phyloP scores from a whole-genome alignment of 179 eudicot species.

The Beta macrorhiza region DNA sequence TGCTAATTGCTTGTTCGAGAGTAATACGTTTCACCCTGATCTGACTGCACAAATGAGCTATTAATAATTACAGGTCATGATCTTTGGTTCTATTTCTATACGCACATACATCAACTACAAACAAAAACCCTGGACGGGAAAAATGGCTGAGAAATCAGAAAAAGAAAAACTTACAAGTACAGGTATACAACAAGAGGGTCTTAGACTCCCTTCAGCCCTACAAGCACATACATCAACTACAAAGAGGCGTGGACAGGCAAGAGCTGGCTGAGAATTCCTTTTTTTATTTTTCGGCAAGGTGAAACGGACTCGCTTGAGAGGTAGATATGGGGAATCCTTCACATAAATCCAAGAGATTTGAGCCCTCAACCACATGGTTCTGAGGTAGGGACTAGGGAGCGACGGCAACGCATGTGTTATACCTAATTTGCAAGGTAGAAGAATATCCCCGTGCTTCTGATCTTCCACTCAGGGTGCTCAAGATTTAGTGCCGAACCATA shows the following conservation, averaged over 20 bases:
- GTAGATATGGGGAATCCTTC: too few relatives aligned
- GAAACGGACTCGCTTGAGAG: too few relatives aligned
- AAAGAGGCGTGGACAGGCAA: slow-evolving; percentile 3
- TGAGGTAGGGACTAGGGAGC: too few relatives aligned
- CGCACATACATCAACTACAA: background rate
- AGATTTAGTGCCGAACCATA: background rate
- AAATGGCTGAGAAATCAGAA: background rate
- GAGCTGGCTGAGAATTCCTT: background rate
- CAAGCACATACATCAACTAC: slow-evolving; percentile 7
- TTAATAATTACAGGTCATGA: slow-evolving; percentile 22
- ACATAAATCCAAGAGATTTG: too few relatives aligned
- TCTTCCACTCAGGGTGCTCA: background rate
- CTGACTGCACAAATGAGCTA: slow-evolving; percentile 7
- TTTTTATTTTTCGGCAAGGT: too few relatives aligned
- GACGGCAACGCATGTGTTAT: background rate
- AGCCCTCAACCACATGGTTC: too few relatives aligned
- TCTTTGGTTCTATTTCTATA: background rate
- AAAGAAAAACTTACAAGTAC: slow-evolving; percentile 11
- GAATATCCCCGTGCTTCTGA: slow-evolving; percentile 11
- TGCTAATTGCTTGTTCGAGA: background rate
- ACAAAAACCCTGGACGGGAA: background rate
- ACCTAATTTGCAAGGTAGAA: background rate
- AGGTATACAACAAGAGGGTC: slow-evolving; percentile 12
- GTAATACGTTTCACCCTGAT: background rate
- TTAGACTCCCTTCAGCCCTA: background rate